Evolutionary conservation across 1,284 basidiomycete genomes (phyloP).

Genomic region (Ganoderma meredithae): DNA sequence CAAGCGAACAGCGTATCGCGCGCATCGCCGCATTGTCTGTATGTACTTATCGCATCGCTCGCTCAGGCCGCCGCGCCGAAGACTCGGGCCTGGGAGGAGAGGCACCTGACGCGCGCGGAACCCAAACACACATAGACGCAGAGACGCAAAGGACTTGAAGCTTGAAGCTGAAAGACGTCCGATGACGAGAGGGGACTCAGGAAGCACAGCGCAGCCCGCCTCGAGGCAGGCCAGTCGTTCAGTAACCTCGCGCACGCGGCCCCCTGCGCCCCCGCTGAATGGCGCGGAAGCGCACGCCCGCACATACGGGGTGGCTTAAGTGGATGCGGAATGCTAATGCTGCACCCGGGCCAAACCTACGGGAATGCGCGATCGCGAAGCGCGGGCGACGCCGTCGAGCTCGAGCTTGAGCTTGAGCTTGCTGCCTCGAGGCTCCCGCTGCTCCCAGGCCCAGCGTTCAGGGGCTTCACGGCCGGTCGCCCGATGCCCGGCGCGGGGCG

Average conservation of each 20-base stretch:
- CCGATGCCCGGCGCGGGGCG: not conserved
- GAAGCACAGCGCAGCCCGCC: not conserved
- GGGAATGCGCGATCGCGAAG: not conserved
- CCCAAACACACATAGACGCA: too few relatives aligned
- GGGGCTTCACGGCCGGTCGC: not conserved
- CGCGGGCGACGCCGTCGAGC: not conserved
- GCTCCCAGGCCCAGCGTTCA: constrained; percentile 2
- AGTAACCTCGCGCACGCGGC: not conserved
- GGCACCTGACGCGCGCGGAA: not conserved
- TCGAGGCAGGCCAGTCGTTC: constrained; percentile 1
- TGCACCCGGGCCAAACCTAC: too few relatives aligned
- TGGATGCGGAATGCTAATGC: not conserved
- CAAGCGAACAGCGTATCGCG: not conserved
- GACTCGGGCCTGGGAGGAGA: too few relatives aligned
- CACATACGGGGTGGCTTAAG: too few relatives aligned
- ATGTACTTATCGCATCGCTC: not conserved
- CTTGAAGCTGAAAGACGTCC: not conserved
- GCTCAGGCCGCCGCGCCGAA: not conserved
- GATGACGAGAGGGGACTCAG: not conserved
- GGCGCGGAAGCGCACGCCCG: too few relatives aligned
- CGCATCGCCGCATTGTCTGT: too few relatives aligned
- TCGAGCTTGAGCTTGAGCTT: constrained; percentile 2
- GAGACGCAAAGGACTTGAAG: not conserved
- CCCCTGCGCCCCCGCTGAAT: not conserved
- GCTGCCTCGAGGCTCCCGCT: constrained; percentile 8